phyloP scores from a whole-genome alignment of 2,329 filamentous ascomycete genomes.

The Cladobotryum protrusum region DNA sequence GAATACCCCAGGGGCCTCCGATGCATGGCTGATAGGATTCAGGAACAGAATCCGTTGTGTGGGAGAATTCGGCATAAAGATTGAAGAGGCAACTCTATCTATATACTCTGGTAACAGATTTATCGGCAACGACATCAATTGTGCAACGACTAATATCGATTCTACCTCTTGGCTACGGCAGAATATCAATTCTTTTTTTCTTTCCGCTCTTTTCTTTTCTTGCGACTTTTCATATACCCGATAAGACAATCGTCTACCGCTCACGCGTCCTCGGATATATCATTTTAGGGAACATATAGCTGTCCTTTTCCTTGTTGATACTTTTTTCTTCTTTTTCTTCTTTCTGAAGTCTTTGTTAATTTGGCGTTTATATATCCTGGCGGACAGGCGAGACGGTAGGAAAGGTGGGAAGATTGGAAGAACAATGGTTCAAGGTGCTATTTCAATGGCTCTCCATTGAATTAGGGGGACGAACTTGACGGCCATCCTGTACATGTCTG shows the following conservation, averaged over 20 bases:
- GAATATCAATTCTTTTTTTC: slow-evolving; percentile 4
- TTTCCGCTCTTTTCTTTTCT: too few relatives aligned
- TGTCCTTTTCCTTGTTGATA: background rate
- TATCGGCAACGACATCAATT: slow-evolving; percentile 19
- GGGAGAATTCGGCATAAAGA: slow-evolving; percentile 8
- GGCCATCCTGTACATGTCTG: too few relatives aligned
- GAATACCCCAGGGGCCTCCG: background rate
- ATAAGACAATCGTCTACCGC: background rate
- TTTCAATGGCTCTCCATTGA: too few relatives aligned
- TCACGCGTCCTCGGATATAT: slow-evolving; percentile 5
- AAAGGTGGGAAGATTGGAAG: too few relatives aligned
- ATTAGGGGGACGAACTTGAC: too few relatives aligned
- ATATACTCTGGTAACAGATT: slow-evolving; percentile 28
- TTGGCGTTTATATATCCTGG: background rate
- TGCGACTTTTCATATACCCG: background rate
- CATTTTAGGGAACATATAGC: background rate
- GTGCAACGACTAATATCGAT: background rate
- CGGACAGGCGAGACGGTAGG: too few relatives aligned
- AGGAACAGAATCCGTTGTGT: background rate
- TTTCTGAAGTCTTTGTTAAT: background rate
- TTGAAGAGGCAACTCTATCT: slow-evolving; percentile 17
- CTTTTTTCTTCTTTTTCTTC: background rate
- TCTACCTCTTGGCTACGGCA: too few relatives aligned
- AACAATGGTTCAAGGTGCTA: too few relatives aligned
- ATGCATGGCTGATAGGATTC: background rate